Evolutionary conservation across 192 early-diverging fungal species (phyloP).

Genomic region (Phycomyces blakesleeanus): DNA sequence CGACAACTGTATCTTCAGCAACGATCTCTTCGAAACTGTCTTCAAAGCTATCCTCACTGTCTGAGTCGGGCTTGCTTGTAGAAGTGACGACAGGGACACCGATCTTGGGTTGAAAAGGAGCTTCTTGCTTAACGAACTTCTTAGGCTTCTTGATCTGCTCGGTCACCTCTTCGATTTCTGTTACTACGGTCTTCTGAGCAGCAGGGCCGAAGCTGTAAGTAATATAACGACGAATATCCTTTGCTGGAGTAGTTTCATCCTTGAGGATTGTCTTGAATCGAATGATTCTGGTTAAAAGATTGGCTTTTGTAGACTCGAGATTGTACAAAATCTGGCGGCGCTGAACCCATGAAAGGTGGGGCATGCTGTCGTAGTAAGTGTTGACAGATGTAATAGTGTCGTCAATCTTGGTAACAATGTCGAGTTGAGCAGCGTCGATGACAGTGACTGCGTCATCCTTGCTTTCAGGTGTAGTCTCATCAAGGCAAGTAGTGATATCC

Average conservation of each 20-base stretch:
- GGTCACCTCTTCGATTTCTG: slow-evolving; percentile 6
- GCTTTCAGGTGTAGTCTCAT: not conserved
- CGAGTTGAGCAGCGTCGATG: slow-evolving; percentile 8
- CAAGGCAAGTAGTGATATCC: not conserved
- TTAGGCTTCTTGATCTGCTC: no score
- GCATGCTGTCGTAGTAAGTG: not conserved
- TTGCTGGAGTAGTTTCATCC: no score
- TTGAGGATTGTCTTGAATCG: not conserved
- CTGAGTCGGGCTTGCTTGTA: no score
- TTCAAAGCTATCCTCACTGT: no score
- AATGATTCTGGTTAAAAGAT: not conserved
- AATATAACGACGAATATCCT: slow-evolving; percentile 8
- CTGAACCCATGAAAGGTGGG: slow-evolving; percentile 1
- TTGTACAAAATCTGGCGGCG: slow-evolving; percentile 1
- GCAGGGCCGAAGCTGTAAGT: slow-evolving; percentile 5
- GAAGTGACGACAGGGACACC: no score
- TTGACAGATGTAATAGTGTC: not conserved
- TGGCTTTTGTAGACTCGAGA: not conserved
- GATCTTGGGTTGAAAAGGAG: no score
- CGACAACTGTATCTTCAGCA: no score
- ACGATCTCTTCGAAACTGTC: no score
- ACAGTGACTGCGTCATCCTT: slow-evolving; percentile 2
- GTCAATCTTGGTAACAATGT: slow-evolving; percentile 6
- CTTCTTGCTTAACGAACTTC: no score
- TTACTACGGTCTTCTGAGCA: not conserved